Evolutionary conservation across 768 basidiomycete species (phyloP), one percentile per base, ranked within the genome.

Genomic region (Pulveroboletus sp.): DNA sequence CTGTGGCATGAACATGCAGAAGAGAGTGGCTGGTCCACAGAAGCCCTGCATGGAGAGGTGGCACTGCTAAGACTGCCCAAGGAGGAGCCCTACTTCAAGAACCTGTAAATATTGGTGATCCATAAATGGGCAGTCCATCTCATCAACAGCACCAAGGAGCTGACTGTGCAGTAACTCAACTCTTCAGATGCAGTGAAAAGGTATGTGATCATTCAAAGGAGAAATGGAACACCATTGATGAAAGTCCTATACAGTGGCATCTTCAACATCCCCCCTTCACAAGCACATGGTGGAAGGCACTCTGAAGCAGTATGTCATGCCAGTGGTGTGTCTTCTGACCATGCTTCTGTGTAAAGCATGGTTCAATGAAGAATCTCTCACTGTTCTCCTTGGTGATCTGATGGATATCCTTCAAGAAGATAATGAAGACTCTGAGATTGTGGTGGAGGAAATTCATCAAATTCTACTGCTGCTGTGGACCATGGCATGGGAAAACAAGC

Each of bases 251-350:
- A 17, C 5, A 36, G 35, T 5, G 57, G 61, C 0, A 61, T 67
- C n/a, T 58, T 51, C 41, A 61, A 65, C 49, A 58, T n/a, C 43
- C 0, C 63, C 65, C 0, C 51, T 69, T 14, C 58, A 62, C 13
- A 50, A 47, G 1, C 61, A 65, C 7, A 49, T 57, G 26, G 26
- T 59, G 6, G 36, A 43, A 0, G 13, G n/a, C 1, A 55, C 49
- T 1, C 45, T 65, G 17, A 39, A 47, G 0, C 14, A 41, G 6
- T 70, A 70, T 19, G 57, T 16, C 8, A 41, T 0, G 0, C 51
- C 37, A 0, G 23, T 50, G 0, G 6, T 57, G 0, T 10, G n/a
- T 2, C 16, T 57, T 1, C 4, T 61, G 0, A 6, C 26, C 6
- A 51, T 60, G 55, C 38, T 50, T 2, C 14, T 31, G 20, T 2